phyloP scores from a whole-genome alignment of 176 grass and related monocot genomes.

The Oryza brachyantha region DNA sequence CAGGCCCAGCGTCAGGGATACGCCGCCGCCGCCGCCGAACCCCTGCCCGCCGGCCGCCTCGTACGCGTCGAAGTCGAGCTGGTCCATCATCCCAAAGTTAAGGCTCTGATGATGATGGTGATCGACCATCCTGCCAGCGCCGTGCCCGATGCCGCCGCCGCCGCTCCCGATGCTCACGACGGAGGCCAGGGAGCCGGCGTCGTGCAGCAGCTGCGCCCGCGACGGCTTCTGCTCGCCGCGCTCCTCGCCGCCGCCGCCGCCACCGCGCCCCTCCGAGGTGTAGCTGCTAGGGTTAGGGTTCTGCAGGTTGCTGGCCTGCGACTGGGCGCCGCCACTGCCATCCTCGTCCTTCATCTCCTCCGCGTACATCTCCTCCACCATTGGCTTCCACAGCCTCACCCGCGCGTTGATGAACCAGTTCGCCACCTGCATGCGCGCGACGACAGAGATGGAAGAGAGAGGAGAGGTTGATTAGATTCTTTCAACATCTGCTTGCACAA shows the following conservation, averaged over 20 bases:
- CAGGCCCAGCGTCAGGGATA: slow-evolving; percentile 75
- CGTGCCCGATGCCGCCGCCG: not conserved
- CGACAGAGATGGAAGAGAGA: too few relatives aligned
- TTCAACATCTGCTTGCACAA: not conserved
- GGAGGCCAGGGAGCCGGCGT: slow-evolving; percentile 68
- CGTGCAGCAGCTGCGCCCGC: slow-evolving; percentile 55
- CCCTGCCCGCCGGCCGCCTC: slow-evolving; percentile 20
- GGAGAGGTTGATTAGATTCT: slow-evolving; percentile 13
- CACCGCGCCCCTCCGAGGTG: not conserved
- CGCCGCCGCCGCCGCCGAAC: slow-evolving; percentile 24
- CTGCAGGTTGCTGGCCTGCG: slow-evolving; percentile 13
- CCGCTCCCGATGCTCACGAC: slow-evolving; percentile 54
- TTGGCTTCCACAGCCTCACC: slow-evolving; percentile 77
- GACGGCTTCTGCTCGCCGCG: slow-evolving; percentile 60
- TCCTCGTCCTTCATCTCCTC: slow-evolving; percentile 65
- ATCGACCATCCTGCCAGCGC: not conserved
- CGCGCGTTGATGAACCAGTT: slow-evolving; percentile 71
- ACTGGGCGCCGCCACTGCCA: slow-evolving; percentile 16
- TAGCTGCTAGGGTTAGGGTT: slow-evolving; percentile 32
- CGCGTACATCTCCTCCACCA: slow-evolving; percentile 85
- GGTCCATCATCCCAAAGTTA: slow-evolving; percentile 49
- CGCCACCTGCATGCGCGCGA: slow-evolving; percentile 39
- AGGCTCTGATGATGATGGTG: slow-evolving; percentile 20
- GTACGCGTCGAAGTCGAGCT: slow-evolving; percentile 60
- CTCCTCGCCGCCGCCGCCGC: not conserved